Percentiles rank a stretch among this genome's conserved stretches.
Conservation (phyloP, 768 basidiomycete species). For the Pleurotus giganteus region DNA sequence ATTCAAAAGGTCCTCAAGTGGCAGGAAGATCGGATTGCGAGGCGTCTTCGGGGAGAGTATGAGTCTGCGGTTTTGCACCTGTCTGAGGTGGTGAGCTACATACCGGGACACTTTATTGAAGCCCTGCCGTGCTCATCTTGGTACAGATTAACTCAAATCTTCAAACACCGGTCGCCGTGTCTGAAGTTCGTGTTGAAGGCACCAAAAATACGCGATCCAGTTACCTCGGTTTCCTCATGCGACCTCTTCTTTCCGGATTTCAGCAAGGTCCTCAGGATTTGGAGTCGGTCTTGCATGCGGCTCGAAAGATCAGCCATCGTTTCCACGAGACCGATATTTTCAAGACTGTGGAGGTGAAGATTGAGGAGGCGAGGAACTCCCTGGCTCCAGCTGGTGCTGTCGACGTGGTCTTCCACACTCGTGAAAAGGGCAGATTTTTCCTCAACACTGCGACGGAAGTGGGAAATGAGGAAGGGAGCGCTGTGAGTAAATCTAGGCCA, state of each 20-base stretch:
- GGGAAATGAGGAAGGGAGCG: slow-evolving; percentile 90
- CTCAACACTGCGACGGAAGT: slow-evolving; percentile 86
- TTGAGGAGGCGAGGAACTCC: slow-evolving; percentile 56
- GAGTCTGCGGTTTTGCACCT: slow-evolving; percentile 65
- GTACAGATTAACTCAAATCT: slow-evolving; percentile 66
- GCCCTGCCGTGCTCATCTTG: not conserved
- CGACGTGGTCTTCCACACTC: slow-evolving; percentile 76
- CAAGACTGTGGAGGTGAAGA: slow-evolving; percentile 54
- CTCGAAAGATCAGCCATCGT: slow-evolving; percentile 61
- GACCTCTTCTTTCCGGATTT: slow-evolving; percentile 47
- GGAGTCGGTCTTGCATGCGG: slow-evolving; percentile 66
- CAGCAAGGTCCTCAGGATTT: slow-evolving; percentile 37
- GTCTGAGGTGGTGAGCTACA: slow-evolving; percentile 53
- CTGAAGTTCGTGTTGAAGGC: slow-evolving; percentile 80
- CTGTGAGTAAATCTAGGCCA: slow-evolving; percentile 53
- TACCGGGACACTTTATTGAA: not conserved
- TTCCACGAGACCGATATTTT: slow-evolving; percentile 81
- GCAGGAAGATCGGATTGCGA: slow-evolving; percentile 72
- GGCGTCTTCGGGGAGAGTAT: slow-evolving; percentile 73
- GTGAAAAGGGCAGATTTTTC: slow-evolving; percentile 74
- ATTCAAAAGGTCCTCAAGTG: slow-evolving; percentile 60
- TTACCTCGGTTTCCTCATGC: slow-evolving; percentile 79
- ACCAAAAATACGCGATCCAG: slow-evolving; percentile 69
- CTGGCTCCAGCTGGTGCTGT: slow-evolving; percentile 61
- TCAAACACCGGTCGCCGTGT: slow-evolving; percentile 62